Base-by-base conservation (phyloP, 2,329 filamentous ascomycete genomes). In the Xylaria polymorpha region DNA sequence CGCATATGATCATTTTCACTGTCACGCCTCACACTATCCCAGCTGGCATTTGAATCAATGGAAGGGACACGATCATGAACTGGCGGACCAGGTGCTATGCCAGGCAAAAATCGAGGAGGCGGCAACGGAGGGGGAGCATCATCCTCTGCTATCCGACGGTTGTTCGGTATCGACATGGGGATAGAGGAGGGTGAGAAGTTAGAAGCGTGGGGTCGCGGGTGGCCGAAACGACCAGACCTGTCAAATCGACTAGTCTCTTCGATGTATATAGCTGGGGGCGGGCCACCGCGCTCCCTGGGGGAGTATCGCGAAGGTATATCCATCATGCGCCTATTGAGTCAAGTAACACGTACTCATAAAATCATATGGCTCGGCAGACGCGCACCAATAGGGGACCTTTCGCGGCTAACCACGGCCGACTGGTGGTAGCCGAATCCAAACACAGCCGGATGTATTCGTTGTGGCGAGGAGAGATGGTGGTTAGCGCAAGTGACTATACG, bases 131-230 rank as follows among this genome's bases (percentile, higher is more conserved):
- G 80, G 29, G 80, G 80, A 15, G 75, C 78, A 62, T 76, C 74
- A 66, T 80, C 76, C 61, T 79, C 75, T n/a, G 76, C 74, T 12
- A 73, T 73, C 58, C 77, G 74, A 51, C 72, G 75, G 20, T 68
- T 71, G 59, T 77, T 79, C 22, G 77, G 77, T 73, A 82, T 81
- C 29, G 78, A 76, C 79, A 81, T 80, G 2, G 80, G 79, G 43
- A 78, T 77, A 10, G 80, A 80, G 43, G 77, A 71, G 10, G 78
- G 74, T 18, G 79, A 77, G 68, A 77, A 77, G 62, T 70, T 73
- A n/a, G 78, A 76, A 4, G 62, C 44, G 37, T 70, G 76, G 51
- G 72, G 67, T 56, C 68, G 74, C 29, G 74, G 64, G 46, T 74
- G 72, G 18, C 72, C 70, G 22, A 74, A 71, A n/a, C 71, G 71